Conservation (phyloP, 2,329 filamentous ascomycete species). For the Verticillium klebahnii region DNA sequence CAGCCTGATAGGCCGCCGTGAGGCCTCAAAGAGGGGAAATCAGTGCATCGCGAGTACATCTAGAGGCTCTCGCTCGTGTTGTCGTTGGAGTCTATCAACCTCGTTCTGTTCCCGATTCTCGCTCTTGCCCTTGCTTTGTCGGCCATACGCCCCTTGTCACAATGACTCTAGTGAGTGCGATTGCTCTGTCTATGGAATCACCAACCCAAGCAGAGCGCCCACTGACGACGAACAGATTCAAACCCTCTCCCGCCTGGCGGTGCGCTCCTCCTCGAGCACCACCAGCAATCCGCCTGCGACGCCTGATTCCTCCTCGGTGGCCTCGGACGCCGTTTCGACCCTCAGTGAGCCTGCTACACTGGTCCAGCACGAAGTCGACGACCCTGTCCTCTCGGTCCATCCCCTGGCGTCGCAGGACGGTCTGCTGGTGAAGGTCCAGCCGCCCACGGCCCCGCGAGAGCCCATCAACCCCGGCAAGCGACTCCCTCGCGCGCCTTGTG, state of each 20-base stretch:
- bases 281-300: background rate
- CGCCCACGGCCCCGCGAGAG: conserved; percentile 29
- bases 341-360: background rate
- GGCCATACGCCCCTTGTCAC: background rate
- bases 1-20: background rate
- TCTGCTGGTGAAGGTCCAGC: conserved; percentile 37
- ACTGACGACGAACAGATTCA: background rate
- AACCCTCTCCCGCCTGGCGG: background rate
- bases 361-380: background rate
- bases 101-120: background rate
- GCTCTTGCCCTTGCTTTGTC: background rate
- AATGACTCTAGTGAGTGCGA: background rate
- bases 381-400: conserved; percentile 27
- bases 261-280: background rate
- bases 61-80: background rate
- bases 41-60: background rate
- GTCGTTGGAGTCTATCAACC: background rate
- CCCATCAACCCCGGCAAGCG: background rate
- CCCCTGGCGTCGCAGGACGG: conserved; percentile 31
- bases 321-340: background rate
- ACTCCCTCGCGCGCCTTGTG: conserved; percentile 42
- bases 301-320: background rate
- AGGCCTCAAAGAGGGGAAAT: background rate
- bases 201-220: background rate
- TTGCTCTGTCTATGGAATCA: background rate